Base-by-base conservation (phyloP, 2,329 filamentous ascomycete species). In the Sodiomyces alkalinus region DNA sequence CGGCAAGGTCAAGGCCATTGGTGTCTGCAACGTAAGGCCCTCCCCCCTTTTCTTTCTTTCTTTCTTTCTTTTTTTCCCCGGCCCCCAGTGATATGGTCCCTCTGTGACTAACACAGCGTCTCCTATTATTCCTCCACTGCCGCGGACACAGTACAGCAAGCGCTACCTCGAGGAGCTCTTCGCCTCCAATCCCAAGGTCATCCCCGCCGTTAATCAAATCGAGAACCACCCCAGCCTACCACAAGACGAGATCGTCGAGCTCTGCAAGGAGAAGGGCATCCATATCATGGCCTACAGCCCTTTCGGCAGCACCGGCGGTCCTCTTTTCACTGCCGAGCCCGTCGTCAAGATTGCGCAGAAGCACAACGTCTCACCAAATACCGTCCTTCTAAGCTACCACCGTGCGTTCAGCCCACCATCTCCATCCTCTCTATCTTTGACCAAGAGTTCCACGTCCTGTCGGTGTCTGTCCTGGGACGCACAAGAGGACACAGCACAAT, bases 141-240 rank as follows among this genome's bases (percentile, higher is more conserved):
- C 3, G 9, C 10, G 3, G 9, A n/a, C 8, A 6, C 35, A 63
- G 58, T 72, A 72, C 51, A 67, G 61, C 55, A 55, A 56, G 36
- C 53, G 51, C 31, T 72, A 69, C 46, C 57, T 72, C 14, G 57
- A 68, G 43, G 47, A 70, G 46, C 57, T 72, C 36, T 59, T 71
- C 19, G 49, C 57, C 17, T 48, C 56, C 15, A n/a, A n/a, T n/a
- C 52, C 54, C 37, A 57, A 45, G 22, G 62, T 80, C 39, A 54
- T 70, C 7, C 74, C 74, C 5, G 74, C 71, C 32, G 67, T 72
- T 44, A 78, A 79, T 56, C 74, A 80, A 56, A 79, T 80, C 44
- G 76, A 81, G 52, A 79, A 79, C 59, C 73, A 79, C 56, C 76
- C 76, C 10, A 64, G 64, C 6, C 65, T 80, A 8, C 76, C 75